Base-by-base conservation (phyloP, 169 alveolate genomes). In the Cryptosporidium parvum region DNA sequence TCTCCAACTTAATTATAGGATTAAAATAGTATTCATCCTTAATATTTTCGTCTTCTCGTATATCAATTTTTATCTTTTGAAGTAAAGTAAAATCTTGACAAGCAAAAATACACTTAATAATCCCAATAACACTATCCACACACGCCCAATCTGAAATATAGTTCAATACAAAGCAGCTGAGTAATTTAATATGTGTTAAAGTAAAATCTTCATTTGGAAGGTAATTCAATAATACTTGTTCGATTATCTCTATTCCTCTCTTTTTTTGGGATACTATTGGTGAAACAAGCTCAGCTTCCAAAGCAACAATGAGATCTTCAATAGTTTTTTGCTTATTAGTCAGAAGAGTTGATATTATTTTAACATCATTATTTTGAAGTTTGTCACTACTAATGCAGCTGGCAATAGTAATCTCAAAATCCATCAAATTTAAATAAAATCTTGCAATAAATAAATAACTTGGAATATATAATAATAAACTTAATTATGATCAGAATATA, bases 121-220 rank as follows among this genome's bases (percentile, higher is more conserved):
- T 80, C 31, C 75, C 75, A 26, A 80, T n/a, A 0, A 80, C 89
- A n/a, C 56, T n/a, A 45, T 80, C 89, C 10, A 80, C 42, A 18
- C 89, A 80, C 8, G 75, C 89, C 89, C 89, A 80, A 44, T 80
- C 89, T 9, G 59, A 80, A 44, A 80, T 62, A 29, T 80, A 80
- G 44, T 80, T 80, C 23, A 80, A 35, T 39, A 80, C 75, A 62
- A 80, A 80, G 52, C 89, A 80, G 37, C 70, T n/a, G 39, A 80
- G 21, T 65, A 80, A 48, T 65, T 80, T 80, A 1, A 80, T 44
- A 62, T 65, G 75, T 12, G 18, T 37, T 26, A 6, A 12, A 29
- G 73, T 62, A 62, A 80, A 80, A 23, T 37, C 53, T n/a, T 80
- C 56, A 26, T 80, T 80, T 8, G 75, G 89, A 7, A 80, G 59